Evolutionary conservation across 2,329 filamentous ascomycete genomes (phyloP).

Genomic region (Paecilomyces dactylethromorphus): DNA sequence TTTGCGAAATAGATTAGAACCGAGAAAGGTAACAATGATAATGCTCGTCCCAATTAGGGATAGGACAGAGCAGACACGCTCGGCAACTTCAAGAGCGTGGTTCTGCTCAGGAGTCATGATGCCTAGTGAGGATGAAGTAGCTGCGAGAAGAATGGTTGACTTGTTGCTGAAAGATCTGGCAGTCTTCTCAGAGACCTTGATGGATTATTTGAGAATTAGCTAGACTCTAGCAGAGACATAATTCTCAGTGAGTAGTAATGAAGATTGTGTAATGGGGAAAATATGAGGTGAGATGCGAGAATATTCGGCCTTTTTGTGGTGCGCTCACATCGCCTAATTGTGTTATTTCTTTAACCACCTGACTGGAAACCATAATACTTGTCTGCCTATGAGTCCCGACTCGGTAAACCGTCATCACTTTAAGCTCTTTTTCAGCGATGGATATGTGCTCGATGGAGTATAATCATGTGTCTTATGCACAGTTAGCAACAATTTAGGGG

Average conservation of each 20-base stretch:
- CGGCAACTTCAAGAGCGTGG: constrained; percentile 54
- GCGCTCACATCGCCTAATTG: background rate
- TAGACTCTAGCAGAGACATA: background rate
- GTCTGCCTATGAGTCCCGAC: background rate
- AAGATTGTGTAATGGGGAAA: background rate
- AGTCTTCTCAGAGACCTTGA: background rate
- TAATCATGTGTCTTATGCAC: background rate
- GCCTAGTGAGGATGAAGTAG: background rate
- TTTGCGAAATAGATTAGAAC: constrained; percentile 67
- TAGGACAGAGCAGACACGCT: constrained; percentile 62
- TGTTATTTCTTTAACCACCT: background rate
- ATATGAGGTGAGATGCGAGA: background rate
- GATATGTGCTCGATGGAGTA: too few relatives aligned
- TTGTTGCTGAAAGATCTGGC: background rate
- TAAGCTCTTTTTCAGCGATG: too few relatives aligned
- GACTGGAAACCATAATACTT: background rate
- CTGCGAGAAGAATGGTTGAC: background rate
- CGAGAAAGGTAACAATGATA: constrained; percentile 64
- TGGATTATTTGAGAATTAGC: background rate
- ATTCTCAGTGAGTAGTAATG: background rate
- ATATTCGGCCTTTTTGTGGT: background rate
- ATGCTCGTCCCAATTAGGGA: constrained; percentile 66
- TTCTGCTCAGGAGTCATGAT: constrained; percentile 20
- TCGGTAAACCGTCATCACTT: background rate
- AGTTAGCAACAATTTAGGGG: background rate